These are phyloP conservation scores for Pythium volutum DNA, from an alignment of 352 stramenopile genomes.

Conservation along the genomic window DNA sequence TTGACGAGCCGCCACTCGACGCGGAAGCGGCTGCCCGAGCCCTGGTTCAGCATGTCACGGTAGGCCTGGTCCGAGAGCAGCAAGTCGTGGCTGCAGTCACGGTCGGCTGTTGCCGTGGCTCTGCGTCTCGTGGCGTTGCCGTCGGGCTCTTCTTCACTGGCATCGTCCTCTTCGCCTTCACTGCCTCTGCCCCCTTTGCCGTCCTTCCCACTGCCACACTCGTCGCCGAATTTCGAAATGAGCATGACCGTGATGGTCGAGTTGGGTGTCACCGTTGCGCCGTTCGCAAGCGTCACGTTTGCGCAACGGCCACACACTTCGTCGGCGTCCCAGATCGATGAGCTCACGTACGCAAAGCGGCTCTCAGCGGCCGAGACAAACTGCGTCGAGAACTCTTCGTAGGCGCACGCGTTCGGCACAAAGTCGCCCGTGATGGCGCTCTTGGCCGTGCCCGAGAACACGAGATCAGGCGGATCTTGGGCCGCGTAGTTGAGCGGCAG, in stretches of 20 bases:
- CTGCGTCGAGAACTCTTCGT: slow-evolving; percentile 25
- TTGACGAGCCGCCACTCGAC: slow-evolving; percentile 23
- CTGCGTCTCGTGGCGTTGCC: too few relatives aligned
- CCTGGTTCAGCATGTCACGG: slow-evolving; percentile 28
- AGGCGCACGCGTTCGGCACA: slow-evolving; percentile 22
- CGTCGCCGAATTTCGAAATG: slow-evolving; percentile 21
- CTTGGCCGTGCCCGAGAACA: slow-evolving; percentile 22
- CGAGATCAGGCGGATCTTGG: neutral
- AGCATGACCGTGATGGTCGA: slow-evolving; percentile 30
- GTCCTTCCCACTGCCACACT: slow-evolving; percentile 9
- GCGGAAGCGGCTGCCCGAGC: slow-evolving; percentile 18
- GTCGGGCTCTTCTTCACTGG: neutral
- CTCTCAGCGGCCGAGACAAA: slow-evolving; percentile 26
- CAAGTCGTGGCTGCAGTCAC: slow-evolving; percentile 18
- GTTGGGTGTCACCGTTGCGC: slow-evolving; percentile 15
- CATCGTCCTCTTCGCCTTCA: neutral
- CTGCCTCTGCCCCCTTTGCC: neutral
- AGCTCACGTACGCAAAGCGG: slow-evolving; percentile 27
- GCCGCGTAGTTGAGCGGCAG: neutral
- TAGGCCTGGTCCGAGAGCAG: slow-evolving; percentile 25
- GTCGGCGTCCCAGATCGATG: slow-evolving; percentile 9
- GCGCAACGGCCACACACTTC: slow-evolving; percentile 22
- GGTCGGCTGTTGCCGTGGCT: neutral
- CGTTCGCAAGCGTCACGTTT: slow-evolving; percentile 14
- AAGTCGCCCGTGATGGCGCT: slow-evolving; percentile 22